These are phyloP conservation scores for Curvularia verruculosa DNA, from an alignment of 2,329 filamentous ascomycete genomes.

Conservation along the genomic window DNA sequence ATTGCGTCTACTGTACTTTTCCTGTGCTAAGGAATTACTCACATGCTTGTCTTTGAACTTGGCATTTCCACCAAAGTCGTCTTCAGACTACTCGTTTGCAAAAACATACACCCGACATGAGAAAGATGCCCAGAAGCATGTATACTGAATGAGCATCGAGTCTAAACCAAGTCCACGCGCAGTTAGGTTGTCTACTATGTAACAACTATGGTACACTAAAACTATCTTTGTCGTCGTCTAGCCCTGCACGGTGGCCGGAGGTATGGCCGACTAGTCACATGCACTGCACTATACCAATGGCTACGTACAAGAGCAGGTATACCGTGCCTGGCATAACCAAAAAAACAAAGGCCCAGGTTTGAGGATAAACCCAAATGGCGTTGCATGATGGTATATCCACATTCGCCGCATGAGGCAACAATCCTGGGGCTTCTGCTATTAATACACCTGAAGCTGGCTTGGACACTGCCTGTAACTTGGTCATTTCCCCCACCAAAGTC, in stretches of 20 bases:
- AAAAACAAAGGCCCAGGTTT: background rate
- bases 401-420: background rate
- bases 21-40: background rate
- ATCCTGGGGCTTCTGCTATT: background rate
- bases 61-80: background rate
- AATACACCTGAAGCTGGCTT: background rate
- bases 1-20: background rate
- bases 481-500: background rate
- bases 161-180: background rate
- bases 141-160: background rate
- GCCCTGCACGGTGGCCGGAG: background rate
- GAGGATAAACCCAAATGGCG: background rate
- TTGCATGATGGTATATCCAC: background rate
- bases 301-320: background rate
- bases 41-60: background rate
- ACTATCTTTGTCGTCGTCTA: background rate
- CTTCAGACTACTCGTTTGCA: background rate
- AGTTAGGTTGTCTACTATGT: background rate
- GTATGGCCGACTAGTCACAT: background rate
- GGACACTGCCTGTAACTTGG: background rate
- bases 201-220: background rate
- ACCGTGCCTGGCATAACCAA: background rate
- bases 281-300: background rate
- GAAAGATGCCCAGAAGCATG: background rate
- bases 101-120: background rate